Evolutionary conservation across 2,329 filamentous ascomycete species (phyloP), one percentile per base, ranked within the genome.

Genomic region (Daldinia eschscholtzii): DNA sequence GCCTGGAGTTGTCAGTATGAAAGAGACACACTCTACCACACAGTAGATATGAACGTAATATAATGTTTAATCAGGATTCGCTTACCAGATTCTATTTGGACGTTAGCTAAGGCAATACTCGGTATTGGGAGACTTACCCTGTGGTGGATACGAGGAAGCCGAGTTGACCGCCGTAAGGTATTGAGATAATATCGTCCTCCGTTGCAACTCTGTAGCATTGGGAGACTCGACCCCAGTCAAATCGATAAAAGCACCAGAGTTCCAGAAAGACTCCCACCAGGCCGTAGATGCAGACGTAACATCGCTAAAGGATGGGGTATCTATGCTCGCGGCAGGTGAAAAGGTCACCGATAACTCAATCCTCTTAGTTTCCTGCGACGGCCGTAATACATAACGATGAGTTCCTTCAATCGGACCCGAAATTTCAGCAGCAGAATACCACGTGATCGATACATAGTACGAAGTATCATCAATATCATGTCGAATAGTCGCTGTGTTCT

Each of bases 141-240:
- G 85, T 0, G 85, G 80, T 0, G 84, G 82, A 64, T 83, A 81
- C 48, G 79, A 77, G 0, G 84, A 85, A 23, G 85, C 85, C 6
- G 81, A 83, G 71, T 88, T 87, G 6, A 87, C 81, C 3, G 83
- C 83, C 1, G 85, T 79, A 2, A 87, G 80, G 69, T 88, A 87
- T 70, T 86, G 84, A 0, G 85, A 87, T 20, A 85, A 77, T 58
- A 88, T 81, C 9, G 83, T 84, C 42, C 84, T 82, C n/a, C 84
- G 79, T 72, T 87, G 86, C 5, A 88, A 76, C 70, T 86, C 85
- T 15, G 78, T 79, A 1, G 85, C 84, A 39, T 83, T 81, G 1
- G 77, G 53, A 23, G 82, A 81, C 1, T 74, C 67, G 1, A 80
- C 77, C 0, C 71, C 74, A 0, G 83, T 81, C 12, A 87, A 76